Base-by-base conservation (phyloP, 148 eudicot species). In the Diospyros kaki region DNA sequence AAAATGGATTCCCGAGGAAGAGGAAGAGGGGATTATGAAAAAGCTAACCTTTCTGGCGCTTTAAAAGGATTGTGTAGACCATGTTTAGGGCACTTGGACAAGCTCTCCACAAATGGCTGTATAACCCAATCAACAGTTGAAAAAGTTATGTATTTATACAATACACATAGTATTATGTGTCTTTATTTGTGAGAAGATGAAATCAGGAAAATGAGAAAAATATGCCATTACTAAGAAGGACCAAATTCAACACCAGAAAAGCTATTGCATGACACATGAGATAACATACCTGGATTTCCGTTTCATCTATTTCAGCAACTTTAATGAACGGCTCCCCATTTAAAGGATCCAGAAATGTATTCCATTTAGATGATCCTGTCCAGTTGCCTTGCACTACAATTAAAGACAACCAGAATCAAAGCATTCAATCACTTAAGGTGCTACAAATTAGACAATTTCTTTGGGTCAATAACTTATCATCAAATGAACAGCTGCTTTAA, bases 101-200 rank as follows among this genome's bases (percentile, higher is more conserved):
- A 85, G 93, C 98, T 96, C 74, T 96, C 94, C 74, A 93, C 98
- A 84, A 93, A 96, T 71, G 98, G 99, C 99, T 96, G 91, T 79
- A 83, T 28, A 83, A 64, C 28, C 54, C 15, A 82, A 46, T 66
- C 52, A 54, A 40, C 4, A 13, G 66, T 77, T 8, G 58, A 1
- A 42, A 63, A 17, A 59, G 1, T 2, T n/a, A 41, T 76, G 8
- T 0, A 13, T 10, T 5, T 1, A 6, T 2, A 4, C 58, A 1
- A 42, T 42, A 5, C 44, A 10, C 15, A 58, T 67, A 51, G 52
- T 28, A 9, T 68, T 5, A 68, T 9, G 42, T 8, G 56, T 70
- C 6, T n/a, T 13, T 63, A 56, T 71, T 55, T 14, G 38, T 55
- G 14, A 6, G 50, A 15, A 2, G 14, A 42, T 28, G 28, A 28